A percentile compares a stretch with the other conserved stretches of the same genome.
Evolutionary conservation across 2,329 filamentous ascomycete species (phyloP).

Genomic region (Anthostomella pinea): DNA sequence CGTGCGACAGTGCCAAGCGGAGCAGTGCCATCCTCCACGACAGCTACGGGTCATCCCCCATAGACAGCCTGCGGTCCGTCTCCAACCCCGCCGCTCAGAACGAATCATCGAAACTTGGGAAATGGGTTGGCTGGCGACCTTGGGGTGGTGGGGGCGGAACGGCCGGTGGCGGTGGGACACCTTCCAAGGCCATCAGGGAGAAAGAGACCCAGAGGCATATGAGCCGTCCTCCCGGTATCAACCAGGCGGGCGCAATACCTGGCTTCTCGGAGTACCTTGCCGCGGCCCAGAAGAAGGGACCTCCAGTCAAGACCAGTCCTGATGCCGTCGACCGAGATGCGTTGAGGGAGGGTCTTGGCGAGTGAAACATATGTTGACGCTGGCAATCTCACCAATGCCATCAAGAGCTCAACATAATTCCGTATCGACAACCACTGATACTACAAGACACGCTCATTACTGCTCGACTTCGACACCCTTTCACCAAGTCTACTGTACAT

Average conservation of each 20-base stretch:
- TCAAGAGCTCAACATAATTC: no score
- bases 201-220: constrained; percentile 29
- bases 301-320: constrained; percentile 56
- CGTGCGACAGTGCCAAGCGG: constrained; percentile 40
- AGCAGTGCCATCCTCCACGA: constrained; percentile 60
- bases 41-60: constrained; percentile 32
- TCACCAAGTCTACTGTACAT: no score
- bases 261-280: constrained; percentile 63
- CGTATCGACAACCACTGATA: no score
- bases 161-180: constrained; percentile 9
- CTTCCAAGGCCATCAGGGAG: constrained; percentile 33
- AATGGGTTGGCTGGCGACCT: constrained; percentile 44
- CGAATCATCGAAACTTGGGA: constrained; percentile 35
- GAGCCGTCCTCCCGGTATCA: constrained; percentile 67
- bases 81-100: constrained; percentile 28
- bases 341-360: constrained; percentile 57
- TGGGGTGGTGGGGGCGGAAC: constrained; percentile 23
- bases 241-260: constrained; percentile 71
- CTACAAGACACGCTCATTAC: no score
- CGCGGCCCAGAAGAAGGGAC: constrained; percentile 47
- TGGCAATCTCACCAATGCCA: neutral
- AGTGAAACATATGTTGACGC: constrained; percentile 23
- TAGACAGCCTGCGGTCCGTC: constrained; percentile 34
- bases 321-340: constrained; percentile 58
- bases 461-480: no score